Evolutionary conservation across 1,139 yeast genomes (phyloP).

Genomic region (Yamadazyma dushanensis): DNA sequence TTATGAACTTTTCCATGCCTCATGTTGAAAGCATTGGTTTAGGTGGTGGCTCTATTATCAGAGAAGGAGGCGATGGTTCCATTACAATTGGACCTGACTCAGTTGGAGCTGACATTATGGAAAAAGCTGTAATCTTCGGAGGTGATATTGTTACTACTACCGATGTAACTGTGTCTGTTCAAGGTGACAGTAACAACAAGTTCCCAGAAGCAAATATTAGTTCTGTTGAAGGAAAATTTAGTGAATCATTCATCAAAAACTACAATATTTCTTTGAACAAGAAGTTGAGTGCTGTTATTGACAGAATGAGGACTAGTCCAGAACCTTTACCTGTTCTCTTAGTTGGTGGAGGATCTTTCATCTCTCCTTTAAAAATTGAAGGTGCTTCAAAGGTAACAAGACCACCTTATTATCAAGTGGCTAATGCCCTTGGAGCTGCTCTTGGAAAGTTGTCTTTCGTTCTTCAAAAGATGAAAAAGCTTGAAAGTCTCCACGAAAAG

Average conservation of each 20-base stretch:
- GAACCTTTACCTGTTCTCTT: conserved; percentile 40
- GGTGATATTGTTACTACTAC: conserved; percentile 35
- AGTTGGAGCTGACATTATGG: conserved; percentile 29
- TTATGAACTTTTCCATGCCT: no score
- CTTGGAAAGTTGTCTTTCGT: no score
- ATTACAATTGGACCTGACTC: no score
- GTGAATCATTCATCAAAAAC: conserved; percentile 5
- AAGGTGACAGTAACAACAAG: neutral
- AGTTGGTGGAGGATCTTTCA: conserved; percentile 48
- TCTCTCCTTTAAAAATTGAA: no score
- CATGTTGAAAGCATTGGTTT: no score
- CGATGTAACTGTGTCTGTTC: conserved; percentile 30
- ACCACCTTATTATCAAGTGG: no score
- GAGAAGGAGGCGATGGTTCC: no score
- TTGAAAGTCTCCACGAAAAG: no score
- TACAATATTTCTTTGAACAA: conserved; percentile 23
- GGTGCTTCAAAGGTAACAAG: no score
- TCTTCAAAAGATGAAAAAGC: no score
- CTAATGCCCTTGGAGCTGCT: no score
- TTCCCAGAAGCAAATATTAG: conserved; percentile 3
- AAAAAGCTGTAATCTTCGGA: conserved; percentile 33
- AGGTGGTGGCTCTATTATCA: no score
- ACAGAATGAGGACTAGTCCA: conserved; percentile 42
- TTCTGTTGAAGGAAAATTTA: conserved; percentile 4
- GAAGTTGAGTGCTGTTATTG: conserved; percentile 33